These are phyloP conservation scores for Salix brachista DNA, from an alignment of 345 rosid genomes.

Conservation along the genomic window DNA sequence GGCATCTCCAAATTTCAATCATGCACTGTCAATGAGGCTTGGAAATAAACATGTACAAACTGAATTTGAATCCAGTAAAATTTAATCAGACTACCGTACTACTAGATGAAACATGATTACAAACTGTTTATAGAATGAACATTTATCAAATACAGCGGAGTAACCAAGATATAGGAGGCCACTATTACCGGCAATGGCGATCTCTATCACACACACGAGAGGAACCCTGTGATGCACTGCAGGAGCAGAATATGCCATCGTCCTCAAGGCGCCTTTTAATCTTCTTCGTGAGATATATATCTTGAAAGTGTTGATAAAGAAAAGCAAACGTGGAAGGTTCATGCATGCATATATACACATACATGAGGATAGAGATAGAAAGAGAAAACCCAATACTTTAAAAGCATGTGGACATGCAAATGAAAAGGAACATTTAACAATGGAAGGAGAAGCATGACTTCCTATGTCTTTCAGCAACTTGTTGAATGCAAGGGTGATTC, in stretches of 20 bases:
- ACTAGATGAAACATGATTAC: neutral
- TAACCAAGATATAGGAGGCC: slow-evolving; percentile 5
- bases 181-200: slow-evolving; percentile 95
- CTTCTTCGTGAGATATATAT: slow-evolving; percentile 81
- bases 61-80: neutral
- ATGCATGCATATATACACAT: neutral
- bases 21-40: neutral
- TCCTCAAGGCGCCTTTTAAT: slow-evolving; percentile 67
- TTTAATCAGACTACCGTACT: neutral
- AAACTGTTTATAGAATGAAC: neutral
- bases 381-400: neutral
- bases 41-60: neutral
- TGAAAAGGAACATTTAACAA: neutral
- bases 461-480: slow-evolving; percentile 64
- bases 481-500: slow-evolving; percentile 51
- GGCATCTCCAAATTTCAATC: neutral
- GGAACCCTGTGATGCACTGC: slow-evolving; percentile 56
- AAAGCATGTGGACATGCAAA: neutral
- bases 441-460: slow-evolving; percentile 12
- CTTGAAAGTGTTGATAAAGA: slow-evolving; percentile 42
- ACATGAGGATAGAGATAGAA: neutral
- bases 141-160: neutral
- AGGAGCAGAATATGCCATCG: slow-evolving; percentile 98
- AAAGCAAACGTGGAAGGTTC: slow-evolving; percentile 10
- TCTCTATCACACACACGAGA: slow-evolving; percentile 69